A percentile compares a stretch with the other conserved stretches of the same genome.
These are phyloP conservation scores for Pneumocystis jirovecii DNA, from an alignment of 1,139 yeast genomes.

Conservation along the genomic window DNA sequence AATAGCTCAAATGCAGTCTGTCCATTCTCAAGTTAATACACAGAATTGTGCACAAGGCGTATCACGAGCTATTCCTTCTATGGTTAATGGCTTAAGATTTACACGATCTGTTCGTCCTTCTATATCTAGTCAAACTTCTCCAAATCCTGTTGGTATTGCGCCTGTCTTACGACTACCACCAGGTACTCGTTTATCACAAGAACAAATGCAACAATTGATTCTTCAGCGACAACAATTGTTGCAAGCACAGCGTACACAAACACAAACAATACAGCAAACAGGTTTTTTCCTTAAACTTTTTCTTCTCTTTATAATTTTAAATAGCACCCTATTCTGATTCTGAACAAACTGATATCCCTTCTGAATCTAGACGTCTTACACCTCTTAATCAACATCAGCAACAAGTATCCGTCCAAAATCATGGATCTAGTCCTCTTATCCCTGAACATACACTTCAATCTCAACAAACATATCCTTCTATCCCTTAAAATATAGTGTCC, in stretches of 20 bases:
- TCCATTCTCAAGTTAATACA: neutral
- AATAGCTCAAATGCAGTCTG: neutral
- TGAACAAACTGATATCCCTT: neutral
- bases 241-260: neutral
- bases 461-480: neutral
- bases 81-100: neutral
- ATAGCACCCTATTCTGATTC: neutral
- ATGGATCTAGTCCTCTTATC: neutral
- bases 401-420: neutral
- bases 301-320: neutral
- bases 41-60: neutral
- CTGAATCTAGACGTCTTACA: neutral
- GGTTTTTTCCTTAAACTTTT: neutral
- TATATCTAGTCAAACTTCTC: slow-evolving; percentile 5
- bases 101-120: neutral
- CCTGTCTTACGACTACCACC: slow-evolving; percentile 17
- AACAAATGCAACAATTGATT: slow-evolving; percentile 19
- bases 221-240: slow-evolving; percentile 10
- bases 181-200: slow-evolving; percentile 18
- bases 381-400: neutral
- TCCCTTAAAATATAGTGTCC: neutral
- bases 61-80: neutral
- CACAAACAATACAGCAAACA: neutral
- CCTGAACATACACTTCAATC: neutral
- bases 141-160: slow-evolving; percentile 5